These are phyloP conservation scores for Thielaviopsis populi DNA, from an alignment of 2,329 filamentous ascomycete genomes.

Conservation along the genomic window DNA sequence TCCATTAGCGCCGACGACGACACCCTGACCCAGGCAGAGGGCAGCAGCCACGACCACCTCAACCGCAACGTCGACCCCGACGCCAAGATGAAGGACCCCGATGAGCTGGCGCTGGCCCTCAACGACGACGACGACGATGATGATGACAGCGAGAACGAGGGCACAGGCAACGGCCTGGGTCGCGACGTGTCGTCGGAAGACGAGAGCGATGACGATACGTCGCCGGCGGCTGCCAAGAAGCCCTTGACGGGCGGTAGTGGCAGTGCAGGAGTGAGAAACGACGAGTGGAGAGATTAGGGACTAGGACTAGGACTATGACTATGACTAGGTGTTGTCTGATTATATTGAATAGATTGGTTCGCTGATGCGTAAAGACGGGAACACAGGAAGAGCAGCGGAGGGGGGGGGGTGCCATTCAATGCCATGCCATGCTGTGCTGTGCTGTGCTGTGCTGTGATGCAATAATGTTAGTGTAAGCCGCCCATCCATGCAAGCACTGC, in stretches of 20 bases:
- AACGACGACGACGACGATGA: slow-evolving; percentile 43
- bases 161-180: background rate
- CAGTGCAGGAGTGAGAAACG: slow-evolving; percentile 28
- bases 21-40: slow-evolving; percentile 34
- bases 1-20: slow-evolving; percentile 52
- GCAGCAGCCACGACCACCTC: slow-evolving; percentile 30
- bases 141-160: background rate
- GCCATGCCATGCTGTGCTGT: too few relatives aligned
- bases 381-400: background rate
- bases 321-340: too few relatives aligned
- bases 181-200: slow-evolving; percentile 13
- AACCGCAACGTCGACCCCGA: slow-evolving; percentile 40
- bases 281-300: slow-evolving; percentile 33
- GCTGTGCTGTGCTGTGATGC: background rate
- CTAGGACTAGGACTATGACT: too few relatives aligned
- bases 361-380: too few relatives aligned
- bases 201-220: slow-evolving; percentile 14
- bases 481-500: background rate
- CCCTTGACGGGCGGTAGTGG: slow-evolving; percentile 21
- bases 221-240: slow-evolving; percentile 6
- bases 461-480: too few relatives aligned
- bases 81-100: slow-evolving; percentile 51
- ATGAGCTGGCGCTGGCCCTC: slow-evolving; percentile 46
- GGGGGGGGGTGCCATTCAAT: background rate
- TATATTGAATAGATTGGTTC: background rate